Base-by-base conservation (phyloP, 345 rosid genomes). In the Salix arbutifolia region DNA sequence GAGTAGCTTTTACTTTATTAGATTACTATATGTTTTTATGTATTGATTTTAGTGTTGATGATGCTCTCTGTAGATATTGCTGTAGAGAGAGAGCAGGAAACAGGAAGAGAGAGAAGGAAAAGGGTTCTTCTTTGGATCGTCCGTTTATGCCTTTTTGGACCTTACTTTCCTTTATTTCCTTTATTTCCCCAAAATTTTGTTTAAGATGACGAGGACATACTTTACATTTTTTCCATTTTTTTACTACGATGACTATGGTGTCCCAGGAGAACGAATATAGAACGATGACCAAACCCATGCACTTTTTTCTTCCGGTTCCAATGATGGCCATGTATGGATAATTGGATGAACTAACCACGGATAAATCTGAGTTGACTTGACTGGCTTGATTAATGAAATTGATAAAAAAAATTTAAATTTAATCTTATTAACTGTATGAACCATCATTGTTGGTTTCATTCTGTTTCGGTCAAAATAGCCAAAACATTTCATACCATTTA, bases 61-160 rank as follows among this genome's bases (percentile, higher is more conserved):
- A 40, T 69, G 28, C 9, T 40, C 44, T 44, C 8, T 25, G 38
- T 48, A 5, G 25, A 35, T 71, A 56, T 53, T 53, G 31, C 17
- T 70, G 74, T 35, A 52, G 72, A 66, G 53, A 70, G 65, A 70
- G 38, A 73, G 64, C 58, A 52, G 31, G 60, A 10, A 48, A 40
- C 30, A 26, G 5, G 40, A 0, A 78, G 61, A 84, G 46, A 70
- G 70, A 60, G 65, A 72, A 60, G 33, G 76, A 35, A 71, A 72
- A 52, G 25, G 66, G 52, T 18, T 70, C 68, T 71, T 71, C 83
- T 80, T 82, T 31, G 87, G 85, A 80, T 81, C 86, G 85, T 83
- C 86, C 85, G 86, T 78, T 87, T 77, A 62, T 72, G 84, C 64
- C 73, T 68, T 82, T 74, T 82, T 66, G 88, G 84, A 84, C 81